Evolutionary conservation across 495 filamentous ascomycete species (phyloP).

Genomic region (Oleoguttula mirabilis): DNA sequence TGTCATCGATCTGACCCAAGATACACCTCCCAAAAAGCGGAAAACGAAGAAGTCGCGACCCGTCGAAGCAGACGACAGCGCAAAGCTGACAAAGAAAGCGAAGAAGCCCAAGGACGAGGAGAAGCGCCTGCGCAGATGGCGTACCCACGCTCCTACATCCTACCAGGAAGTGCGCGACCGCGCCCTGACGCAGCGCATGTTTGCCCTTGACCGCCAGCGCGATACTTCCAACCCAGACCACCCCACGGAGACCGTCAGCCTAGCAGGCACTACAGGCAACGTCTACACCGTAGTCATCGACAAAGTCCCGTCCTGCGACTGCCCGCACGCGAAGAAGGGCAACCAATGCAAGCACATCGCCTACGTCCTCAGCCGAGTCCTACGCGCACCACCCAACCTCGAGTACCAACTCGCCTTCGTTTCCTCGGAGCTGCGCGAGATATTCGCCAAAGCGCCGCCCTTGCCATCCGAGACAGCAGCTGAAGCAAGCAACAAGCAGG

Average conservation of each 20-base stretch:
- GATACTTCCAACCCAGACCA: conserved; percentile 27
- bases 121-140: conserved; percentile 15
- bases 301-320: conserved; percentile 50
- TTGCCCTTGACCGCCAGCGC: conserved; percentile 41
- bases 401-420: conserved; percentile 67
- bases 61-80: conserved; percentile 33
- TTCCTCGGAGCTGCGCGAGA: conserved; percentile 48
- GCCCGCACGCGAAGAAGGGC: conserved; percentile 39
- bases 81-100: conserved; percentile 34
- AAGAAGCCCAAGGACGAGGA: conserved; percentile 13
- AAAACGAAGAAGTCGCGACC: conserved; percentile 1
- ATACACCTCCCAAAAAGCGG: conserved; percentile 15
- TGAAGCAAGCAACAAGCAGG: conserved; percentile 21
- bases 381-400: conserved; percentile 50
- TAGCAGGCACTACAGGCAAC: conserved; percentile 69
- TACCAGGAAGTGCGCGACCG: conserved; percentile 35
- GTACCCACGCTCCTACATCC: conserved; percentile 26
- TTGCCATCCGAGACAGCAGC: conserved; percentile 26
- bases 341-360: conserved; percentile 70
- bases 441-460: conserved; percentile 45
- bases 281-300: conserved; percentile 53
- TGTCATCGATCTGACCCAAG: conserved; percentile 16
- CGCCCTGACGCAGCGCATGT: conserved; percentile 41
- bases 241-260: conserved; percentile 46
- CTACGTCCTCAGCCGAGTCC: conserved; percentile 53